A percentile compares a stretch with the other conserved stretches of the same genome.
These are phyloP conservation scores for Eruca vesicaria DNA, from an alignment of 441 rosid genomes.

Conservation along the genomic window DNA sequence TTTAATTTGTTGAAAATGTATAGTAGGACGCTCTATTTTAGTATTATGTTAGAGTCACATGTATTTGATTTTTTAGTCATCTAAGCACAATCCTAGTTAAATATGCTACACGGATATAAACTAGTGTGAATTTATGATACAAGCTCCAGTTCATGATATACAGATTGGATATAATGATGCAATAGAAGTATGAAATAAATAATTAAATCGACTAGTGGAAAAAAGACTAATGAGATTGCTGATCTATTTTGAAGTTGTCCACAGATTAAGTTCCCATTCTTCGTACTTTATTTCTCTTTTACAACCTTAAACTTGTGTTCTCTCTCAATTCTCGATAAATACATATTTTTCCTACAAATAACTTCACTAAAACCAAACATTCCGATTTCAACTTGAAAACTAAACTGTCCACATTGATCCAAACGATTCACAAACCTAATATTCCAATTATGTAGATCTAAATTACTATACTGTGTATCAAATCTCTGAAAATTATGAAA, in stretches of 20 bases:
- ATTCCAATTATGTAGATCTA: neutral
- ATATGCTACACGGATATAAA: neutral
- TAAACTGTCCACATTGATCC: slow-evolving; percentile 10
- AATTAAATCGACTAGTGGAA: neutral
- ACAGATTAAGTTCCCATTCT: slow-evolving; percentile 18
- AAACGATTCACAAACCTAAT: slow-evolving; percentile 12
- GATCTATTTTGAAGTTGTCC: slow-evolving; percentile 36
- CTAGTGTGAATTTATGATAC: neutral
- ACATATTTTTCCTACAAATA: neutral
- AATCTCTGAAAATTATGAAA: neutral
- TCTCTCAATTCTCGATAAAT: neutral
- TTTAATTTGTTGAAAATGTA: neutral
- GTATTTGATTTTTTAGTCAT: neutral
- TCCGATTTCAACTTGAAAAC: neutral
- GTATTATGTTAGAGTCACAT: neutral
- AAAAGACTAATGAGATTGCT: slow-evolving; percentile 6
- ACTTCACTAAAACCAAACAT: slow-evolving; percentile 10
- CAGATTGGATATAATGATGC: neutral
- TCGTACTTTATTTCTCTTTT: no score
- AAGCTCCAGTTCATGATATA: neutral
- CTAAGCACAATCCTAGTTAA: neutral
- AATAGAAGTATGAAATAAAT: neutral
- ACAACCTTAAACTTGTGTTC: neutral
- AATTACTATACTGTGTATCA: neutral
- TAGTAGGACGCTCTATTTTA: neutral